phyloP scores from a whole-genome alignment of 306 rosid genomes.

The Glycine tomentella region DNA sequence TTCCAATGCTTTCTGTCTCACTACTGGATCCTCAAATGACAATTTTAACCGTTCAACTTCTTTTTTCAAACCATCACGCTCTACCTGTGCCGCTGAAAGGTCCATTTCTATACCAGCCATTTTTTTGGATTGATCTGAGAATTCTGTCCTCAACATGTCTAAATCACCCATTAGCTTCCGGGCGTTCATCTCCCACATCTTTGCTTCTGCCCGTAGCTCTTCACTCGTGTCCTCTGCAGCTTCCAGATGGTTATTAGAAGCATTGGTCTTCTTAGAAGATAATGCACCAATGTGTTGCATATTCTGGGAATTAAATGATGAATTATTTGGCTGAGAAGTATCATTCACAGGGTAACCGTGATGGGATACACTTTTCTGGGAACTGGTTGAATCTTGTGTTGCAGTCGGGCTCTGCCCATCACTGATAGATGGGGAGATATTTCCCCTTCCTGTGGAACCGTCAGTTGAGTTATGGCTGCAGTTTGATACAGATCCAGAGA shows the following conservation, averaged over 20 bases:
- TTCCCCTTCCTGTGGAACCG: conserved; percentile 51
- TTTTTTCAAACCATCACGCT: conserved; percentile 58
- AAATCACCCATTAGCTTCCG: conserved; percentile 80
- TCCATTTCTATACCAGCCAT: conserved; percentile 59
- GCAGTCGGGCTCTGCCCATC: conserved; percentile 45
- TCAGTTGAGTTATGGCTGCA: conserved; percentile 55
- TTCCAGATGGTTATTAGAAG: conserved; percentile 51
- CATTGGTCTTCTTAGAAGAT: conserved; percentile 41
- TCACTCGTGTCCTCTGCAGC: conserved; percentile 61
- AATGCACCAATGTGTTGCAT: conserved; percentile 44
- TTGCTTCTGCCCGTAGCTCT: conserved; percentile 91
- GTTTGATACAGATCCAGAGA: conserved; percentile 56
- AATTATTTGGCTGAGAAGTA: conserved; percentile 42
- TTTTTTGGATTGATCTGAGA: conserved; percentile 66
- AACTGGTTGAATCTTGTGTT: conserved; percentile 50
- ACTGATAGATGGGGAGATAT: conserved; percentile 45
- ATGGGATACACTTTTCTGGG: conserved; percentile 53
- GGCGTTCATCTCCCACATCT: conserved; percentile 96
- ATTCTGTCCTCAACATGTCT: conserved; percentile 69
- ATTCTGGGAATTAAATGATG: conserved; percentile 44
- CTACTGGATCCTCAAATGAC: conserved; percentile 50
- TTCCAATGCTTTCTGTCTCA: conserved; percentile 53
- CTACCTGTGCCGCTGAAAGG: conserved; percentile 64
- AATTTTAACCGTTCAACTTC: conserved; percentile 68
- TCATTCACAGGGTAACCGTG: conserved; percentile 36